Conservation (phyloP, 148 eudicot species). For the Rhododendron ovatum region DNA sequence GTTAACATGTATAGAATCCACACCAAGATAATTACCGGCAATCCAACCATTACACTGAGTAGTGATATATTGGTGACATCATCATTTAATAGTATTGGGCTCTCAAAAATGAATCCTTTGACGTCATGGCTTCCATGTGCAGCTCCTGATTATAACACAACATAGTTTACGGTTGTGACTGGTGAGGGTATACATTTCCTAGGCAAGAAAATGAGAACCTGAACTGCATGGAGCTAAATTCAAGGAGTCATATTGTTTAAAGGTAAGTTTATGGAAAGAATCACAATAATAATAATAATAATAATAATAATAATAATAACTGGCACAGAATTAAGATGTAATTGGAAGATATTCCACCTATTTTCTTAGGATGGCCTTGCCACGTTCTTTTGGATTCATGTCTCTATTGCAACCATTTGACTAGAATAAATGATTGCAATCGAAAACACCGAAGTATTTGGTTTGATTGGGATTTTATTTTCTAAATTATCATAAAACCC, state of each 20-base stretch:
- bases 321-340: neutral
- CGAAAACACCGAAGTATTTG: neutral
- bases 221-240: neutral
- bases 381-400: neutral
- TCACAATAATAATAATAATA: no score
- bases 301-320: no score
- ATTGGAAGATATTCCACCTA: neutral
- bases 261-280: neutral
- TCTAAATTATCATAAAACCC: neutral
- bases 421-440: neutral
- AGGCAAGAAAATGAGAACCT: neutral
- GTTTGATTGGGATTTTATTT: neutral
- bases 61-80: constrained; percentile 34
- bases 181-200: neutral
- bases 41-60: constrained; percentile 49
- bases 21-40: constrained; percentile 33
- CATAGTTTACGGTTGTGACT: neutral
- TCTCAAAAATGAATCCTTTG: constrained; percentile 33
- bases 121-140: constrained; percentile 42
- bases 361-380: neutral
- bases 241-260: neutral
- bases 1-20: neutral
- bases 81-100: constrained; percentile 21
- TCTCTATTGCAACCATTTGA: neutral
- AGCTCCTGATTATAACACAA: constrained; percentile 16